These are phyloP conservation scores for Aspergillus sp. DNA, from an alignment of 2,329 filamentous ascomycete genomes.

Conservation along the genomic window DNA sequence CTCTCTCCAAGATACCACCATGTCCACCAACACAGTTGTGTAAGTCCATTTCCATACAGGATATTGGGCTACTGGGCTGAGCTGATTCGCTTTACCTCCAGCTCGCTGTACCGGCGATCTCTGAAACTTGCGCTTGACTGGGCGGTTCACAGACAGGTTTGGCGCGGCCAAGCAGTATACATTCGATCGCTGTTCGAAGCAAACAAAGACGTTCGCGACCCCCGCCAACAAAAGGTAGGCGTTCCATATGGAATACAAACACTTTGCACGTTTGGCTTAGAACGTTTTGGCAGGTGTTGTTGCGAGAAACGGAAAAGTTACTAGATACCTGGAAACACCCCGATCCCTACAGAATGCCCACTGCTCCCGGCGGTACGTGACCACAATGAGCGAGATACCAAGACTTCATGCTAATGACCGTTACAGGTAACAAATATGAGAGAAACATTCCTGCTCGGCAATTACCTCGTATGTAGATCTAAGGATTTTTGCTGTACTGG, in stretches of 20 bases:
- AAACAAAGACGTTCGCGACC: constrained; percentile 77
- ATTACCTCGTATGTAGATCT: constrained; percentile 65
- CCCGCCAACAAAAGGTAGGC: constrained; percentile 73
- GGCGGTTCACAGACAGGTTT: constrained; percentile 85
- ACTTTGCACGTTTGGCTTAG: not conserved
- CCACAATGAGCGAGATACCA: not conserved
- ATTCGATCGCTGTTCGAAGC: constrained; percentile 93
- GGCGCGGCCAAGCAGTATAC: constrained; percentile 93
- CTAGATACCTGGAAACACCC: constrained; percentile 96
- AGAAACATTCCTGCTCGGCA: constrained; percentile 78
- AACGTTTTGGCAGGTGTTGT: constrained; percentile 55
- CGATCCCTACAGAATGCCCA: constrained; percentile 83
- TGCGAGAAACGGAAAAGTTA: constrained; percentile 81
- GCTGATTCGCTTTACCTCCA: constrained; percentile 29
- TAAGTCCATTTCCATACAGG: constrained; percentile 19
- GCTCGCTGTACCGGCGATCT: constrained; percentile 79
- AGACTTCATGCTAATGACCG: constrained; percentile 9
- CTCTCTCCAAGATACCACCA: constrained; percentile 12
- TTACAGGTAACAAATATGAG: constrained; percentile 85
- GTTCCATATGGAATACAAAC: constrained; percentile 13
- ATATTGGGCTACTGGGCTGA: constrained; percentile 2
- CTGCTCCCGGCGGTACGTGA: constrained; percentile 77
- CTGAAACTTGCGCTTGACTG: constrained; percentile 92
- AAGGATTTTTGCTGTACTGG: not conserved
- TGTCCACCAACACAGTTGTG: constrained; percentile 34